Evolutionary conservation across 768 basidiomycete species (phyloP), one percentile per base, ranked within the genome.

Genomic region (Leccinum longicurvipes): DNA sequence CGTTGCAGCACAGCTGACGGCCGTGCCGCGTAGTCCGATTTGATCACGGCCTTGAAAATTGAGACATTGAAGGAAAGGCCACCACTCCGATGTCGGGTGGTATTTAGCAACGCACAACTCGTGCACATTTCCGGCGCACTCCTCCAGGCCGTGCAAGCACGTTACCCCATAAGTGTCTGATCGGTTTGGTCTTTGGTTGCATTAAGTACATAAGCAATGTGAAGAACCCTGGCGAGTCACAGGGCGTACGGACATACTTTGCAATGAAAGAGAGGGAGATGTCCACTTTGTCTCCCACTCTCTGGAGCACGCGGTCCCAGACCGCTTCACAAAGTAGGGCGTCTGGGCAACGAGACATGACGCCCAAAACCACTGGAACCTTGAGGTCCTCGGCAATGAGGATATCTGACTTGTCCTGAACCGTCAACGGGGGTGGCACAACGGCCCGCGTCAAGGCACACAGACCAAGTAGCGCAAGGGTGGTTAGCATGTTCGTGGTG

Each of bases 121-220:
- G 56, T 97, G 89, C 17, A 93, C 83, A 73, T 96, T 93, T 42
- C 91, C 94, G 14, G 83, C 83, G 64, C 94, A 97, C 71, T 98
- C 94, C 51, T 79, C 70, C 5, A 74, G 73, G 17, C 93, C 93
- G 66, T 96, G 93, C 77, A 79, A 79, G 73, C 94, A 97, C 31
- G 74, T 80, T 28, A 89, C 82, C n/a, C 93, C 93, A 66, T 86
- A 91, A 47, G 76, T 73, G 25, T 89, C 85, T 6, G 81, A 79
- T n/a, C 76, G 55, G 66, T 92, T 82, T 25, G 82, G 64, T 53
- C 90, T 92, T 61, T 58, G 15, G 45, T 42, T 49, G 27, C 25
- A 53, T 64, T 50, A 66, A 41, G 17, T 39, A n/a, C n/a, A n/a
- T n/a, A 39, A n/a, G 19, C 19, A 19, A 58, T 54, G 44, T 14